Evolutionary conservation across 108 stramenopile species (phyloP), one percentile per base, ranked within the genome.

Genomic region (Aurantiochytrium sp.): DNA sequence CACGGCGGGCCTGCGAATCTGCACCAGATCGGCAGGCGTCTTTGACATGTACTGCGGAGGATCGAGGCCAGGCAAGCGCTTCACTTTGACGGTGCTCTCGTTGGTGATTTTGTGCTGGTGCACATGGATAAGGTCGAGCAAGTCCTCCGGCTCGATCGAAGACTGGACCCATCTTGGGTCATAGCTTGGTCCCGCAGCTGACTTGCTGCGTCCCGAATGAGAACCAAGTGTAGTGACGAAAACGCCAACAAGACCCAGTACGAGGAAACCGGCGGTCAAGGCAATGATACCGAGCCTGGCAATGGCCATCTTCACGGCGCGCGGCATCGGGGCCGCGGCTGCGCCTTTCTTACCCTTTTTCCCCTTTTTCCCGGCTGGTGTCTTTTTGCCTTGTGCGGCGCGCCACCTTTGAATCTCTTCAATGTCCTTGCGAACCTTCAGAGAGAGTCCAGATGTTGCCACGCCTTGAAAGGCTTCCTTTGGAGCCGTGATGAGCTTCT

Each of bases 61-160:
- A 4, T 83, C 76, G 25, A 83, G 76, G 51, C 76, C 76, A 19
- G 76, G 76, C n/a, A 83, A 45, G 12, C 76, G 45, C 76, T 83
- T 83, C 43, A 83, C 28, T 18, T 53, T 83, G 76, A 83, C 76
- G 25, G 49, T 53, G 25, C 43, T 21, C 49, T 83, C 76, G 76
- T 83, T 83, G n/a, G 76, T 47, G 28, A 83, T 83, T 23, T 83
- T 83, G 76, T 83, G 76, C 76, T 83, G 43, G 23, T 83, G 76
- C 16, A 83, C 28, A 23, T 83, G 76, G 23, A 83, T 83, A 6
- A 83, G 76, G 23, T 83, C 76, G 43, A 83, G 12, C 6, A 83
- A 47, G 45, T 21, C 19, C 8, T 47, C 76, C 1, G 76, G 23
- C 23, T 83, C 76, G 25, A 83, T 53, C 45, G 25, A 23, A 12